phyloP scores from a whole-genome alignment of 2,329 filamentous ascomycete genomes.

The Tympanopsis confertula region DNA sequence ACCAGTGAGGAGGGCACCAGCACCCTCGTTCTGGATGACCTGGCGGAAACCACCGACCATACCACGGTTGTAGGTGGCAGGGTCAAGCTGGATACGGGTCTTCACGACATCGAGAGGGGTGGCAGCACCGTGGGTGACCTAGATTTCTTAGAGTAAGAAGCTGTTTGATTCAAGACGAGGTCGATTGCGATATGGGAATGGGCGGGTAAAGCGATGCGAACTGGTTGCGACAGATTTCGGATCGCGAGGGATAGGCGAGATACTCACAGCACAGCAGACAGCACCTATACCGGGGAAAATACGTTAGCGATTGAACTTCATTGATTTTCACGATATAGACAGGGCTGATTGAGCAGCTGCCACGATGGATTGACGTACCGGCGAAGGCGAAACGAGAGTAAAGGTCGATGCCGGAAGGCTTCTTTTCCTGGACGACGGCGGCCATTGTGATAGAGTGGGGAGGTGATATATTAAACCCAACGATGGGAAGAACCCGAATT shows the following conservation, averaged over 20 bases:
- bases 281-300: no score
- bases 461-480: no score
- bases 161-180: no score
- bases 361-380: slow-evolving; percentile 62
- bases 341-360: no score
- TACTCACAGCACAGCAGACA: not conserved
- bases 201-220: no score
- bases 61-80: slow-evolving; percentile 62
- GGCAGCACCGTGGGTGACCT: slow-evolving; percentile 58
- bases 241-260: no score
- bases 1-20: slow-evolving; percentile 61
- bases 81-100: slow-evolving; percentile 70
- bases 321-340: no score
- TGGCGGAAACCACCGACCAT: slow-evolving; percentile 64
- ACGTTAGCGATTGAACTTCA: no score
- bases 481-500: not conserved
- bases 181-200: no score
- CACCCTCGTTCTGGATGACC: slow-evolving; percentile 60
- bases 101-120: slow-evolving; percentile 70
- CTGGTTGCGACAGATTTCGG: no score
- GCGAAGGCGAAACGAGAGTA: slow-evolving; percentile 61
- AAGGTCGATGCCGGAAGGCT: slow-evolving; percentile 43
- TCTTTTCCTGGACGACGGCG: slow-evolving; percentile 6
- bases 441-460: not conserved
- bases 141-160: no score